A percentile compares a stretch with the other conserved stretches of the same genome.
phyloP scores from a whole-genome alignment of 768 basidiomycete species.

The Lactifluus echinatus region DNA sequence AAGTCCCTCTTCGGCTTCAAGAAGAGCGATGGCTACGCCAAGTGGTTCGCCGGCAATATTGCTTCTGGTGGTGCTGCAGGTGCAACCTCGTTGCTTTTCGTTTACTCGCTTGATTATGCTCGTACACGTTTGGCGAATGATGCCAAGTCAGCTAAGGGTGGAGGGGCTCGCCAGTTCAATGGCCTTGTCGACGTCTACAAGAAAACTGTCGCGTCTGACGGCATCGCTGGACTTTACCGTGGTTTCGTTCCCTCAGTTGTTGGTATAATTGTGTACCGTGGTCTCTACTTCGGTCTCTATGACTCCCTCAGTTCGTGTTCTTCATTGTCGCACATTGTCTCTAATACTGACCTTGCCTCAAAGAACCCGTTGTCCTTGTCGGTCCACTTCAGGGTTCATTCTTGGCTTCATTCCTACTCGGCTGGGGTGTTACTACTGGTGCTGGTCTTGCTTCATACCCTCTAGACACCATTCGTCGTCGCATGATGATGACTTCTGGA shows the following conservation, averaged over 20 bases:
- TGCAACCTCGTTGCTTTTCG: conserved; percentile 97
- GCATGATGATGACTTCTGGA: conserved; percentile 99
- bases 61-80: conserved; percentile 99
- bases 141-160: conserved; percentile 91
- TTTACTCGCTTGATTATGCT: conserved; percentile 99
- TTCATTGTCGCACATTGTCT: neutral
- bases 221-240: conserved; percentile 98
- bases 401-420: conserved; percentile 93
- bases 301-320: conserved; percentile 74
- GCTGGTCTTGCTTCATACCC: conserved; percentile 98
- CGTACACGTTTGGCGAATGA: conserved; percentile 99
- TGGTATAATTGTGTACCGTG: conserved; percentile 99
- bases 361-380: conserved; percentile 94
- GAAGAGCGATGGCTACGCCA: conserved; percentile 96
- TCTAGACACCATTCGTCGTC: conserved; percentile 94
- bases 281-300: conserved; percentile 98
- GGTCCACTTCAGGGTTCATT: conserved; percentile 94
- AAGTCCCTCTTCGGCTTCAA: conserved; percentile 99
- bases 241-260: conserved; percentile 98
- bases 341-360: conserved; percentile 22
- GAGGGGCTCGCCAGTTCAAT: conserved; percentile 95
- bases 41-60: conserved; percentile 97
- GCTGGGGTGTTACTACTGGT: conserved; percentile 99
- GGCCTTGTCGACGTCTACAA: conserved; percentile 95
- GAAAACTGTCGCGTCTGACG: conserved; percentile 96